Conservation (phyloP, 106 monocot genomes). For the Alisma plantagoaquatica region DNA sequence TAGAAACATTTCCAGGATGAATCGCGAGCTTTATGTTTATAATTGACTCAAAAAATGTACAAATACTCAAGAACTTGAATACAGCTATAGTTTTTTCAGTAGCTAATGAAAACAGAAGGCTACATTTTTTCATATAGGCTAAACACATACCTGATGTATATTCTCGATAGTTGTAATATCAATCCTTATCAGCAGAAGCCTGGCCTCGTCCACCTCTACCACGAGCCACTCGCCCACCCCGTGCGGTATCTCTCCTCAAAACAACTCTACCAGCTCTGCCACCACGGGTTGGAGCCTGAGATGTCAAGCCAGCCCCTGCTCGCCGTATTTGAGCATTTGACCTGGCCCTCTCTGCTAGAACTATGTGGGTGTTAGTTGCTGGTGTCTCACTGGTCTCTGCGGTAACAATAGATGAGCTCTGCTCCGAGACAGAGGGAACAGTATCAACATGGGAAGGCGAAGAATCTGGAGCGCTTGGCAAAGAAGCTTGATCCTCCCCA, state of each 20-base stretch:
- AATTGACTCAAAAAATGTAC: too few species aligned
- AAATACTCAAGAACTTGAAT: too few species aligned
- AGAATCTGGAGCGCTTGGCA: not conserved
- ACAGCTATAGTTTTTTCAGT: too few species aligned
- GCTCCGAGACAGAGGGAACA: not conserved
- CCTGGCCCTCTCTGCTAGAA: constrained; percentile 12
- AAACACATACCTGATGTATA: too few species aligned
- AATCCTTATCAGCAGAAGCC: constrained; percentile 10
- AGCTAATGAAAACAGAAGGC: too few species aligned
- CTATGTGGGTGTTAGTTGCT: not conserved
- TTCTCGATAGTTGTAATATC: too few species aligned
- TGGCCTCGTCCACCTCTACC: constrained; percentile 19
- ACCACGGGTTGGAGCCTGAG: constrained; percentile 14
- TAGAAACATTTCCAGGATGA: too few species aligned
- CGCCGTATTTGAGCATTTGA: constrained; percentile 14
- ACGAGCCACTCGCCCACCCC: constrained; percentile 5
- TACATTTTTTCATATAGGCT: too few species aligned
- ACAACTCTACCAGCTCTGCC: not conserved
- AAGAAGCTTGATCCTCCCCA: not conserved
- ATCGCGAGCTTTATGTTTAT: too few species aligned
- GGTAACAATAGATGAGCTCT: not conserved
- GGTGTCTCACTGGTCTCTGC: constrained; percentile 3
- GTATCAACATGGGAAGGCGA: not conserved
- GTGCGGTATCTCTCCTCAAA: constrained; percentile 8
- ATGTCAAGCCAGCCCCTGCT: not conserved